Evolutionary conservation across 305 asterid genomes (phyloP).

Genomic region (Rubia balearica): DNA sequence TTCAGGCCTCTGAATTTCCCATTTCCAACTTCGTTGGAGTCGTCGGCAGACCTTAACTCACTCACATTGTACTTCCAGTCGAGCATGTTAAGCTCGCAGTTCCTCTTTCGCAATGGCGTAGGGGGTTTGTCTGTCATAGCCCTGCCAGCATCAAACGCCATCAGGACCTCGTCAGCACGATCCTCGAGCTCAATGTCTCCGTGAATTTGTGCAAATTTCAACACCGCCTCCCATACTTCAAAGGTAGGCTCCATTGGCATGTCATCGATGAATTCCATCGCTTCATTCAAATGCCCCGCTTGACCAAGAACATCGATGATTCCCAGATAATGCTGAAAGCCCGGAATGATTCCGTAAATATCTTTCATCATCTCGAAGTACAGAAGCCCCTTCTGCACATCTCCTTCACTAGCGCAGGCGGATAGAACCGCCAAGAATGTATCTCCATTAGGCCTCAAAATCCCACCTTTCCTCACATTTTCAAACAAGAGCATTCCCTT

Average conservation of each 20-base stretch:
- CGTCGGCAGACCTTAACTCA: slow-evolving; percentile 18
- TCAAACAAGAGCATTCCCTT: slow-evolving; percentile 32
- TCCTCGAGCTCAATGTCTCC: slow-evolving; percentile 40
- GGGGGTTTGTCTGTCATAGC: slow-evolving; percentile 10
- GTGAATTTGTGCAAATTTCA: slow-evolving; percentile 26
- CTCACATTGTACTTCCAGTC: slow-evolving; percentile 25
- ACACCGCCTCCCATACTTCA: slow-evolving; percentile 30
- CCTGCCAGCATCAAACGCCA: slow-evolving; percentile 20
- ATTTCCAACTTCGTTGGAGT: slow-evolving; percentile 18
- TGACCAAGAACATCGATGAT: slow-evolving; percentile 28
- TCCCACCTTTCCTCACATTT: slow-evolving; percentile 27
- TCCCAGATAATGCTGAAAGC: slow-evolving; percentile 29
- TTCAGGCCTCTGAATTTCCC: slow-evolving; percentile 30
- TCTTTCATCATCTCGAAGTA: slow-evolving; percentile 33
- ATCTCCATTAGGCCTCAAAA: slow-evolving; percentile 25
- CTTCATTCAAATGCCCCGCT: slow-evolving; percentile 35
- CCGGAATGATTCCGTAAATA: slow-evolving; percentile 24
- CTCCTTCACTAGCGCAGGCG: slow-evolving; percentile 32
- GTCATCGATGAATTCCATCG: slow-evolving; percentile 30
- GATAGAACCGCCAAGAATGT: slow-evolving; percentile 31
- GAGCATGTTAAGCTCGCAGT: slow-evolving; percentile 31
- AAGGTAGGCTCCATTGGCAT: slow-evolving; percentile 30
- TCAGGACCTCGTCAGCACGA: slow-evolving; percentile 26
- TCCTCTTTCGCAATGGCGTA: slow-evolving; percentile 27
- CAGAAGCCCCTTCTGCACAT: slow-evolving; percentile 22